Conservation (phyloP, 1,284 basidiomycete species). For the Irpex sp. region DNA sequence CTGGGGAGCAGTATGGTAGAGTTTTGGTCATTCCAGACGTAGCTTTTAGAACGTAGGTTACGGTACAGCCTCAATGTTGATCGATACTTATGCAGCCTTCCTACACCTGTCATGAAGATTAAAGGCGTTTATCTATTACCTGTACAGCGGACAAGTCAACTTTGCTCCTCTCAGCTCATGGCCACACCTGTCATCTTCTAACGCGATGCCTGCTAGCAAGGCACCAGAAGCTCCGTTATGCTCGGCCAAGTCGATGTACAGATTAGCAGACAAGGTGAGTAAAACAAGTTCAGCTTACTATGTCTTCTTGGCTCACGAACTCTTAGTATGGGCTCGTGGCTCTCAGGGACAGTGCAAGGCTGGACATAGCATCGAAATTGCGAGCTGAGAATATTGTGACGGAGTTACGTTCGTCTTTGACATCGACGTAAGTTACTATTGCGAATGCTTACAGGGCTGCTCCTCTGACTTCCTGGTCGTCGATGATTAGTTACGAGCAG, state of each 20-base stretch:
- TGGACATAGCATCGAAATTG: not conserved
- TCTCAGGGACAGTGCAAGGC: not conserved
- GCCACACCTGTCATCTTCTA: not conserved
- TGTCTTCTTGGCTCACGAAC: not conserved
- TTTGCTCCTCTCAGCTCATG: not conserved
- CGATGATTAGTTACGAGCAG: not conserved
- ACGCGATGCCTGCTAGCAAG: too few relatives aligned
- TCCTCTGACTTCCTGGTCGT: too few relatives aligned
- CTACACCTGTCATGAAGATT: not conserved
- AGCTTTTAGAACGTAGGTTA: not conserved
- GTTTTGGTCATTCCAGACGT: not conserved
- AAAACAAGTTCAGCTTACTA: not conserved
- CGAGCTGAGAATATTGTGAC: not conserved
- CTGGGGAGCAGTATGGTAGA: not conserved
- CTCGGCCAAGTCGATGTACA: not conserved
- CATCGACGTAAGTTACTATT: not conserved
- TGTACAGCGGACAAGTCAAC: not conserved
- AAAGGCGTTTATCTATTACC: not conserved
- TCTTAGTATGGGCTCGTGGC: not conserved
- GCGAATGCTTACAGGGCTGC: not conserved
- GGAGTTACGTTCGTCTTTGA: not conserved
- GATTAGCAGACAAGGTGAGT: not conserved
- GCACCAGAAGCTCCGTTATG: not conserved
- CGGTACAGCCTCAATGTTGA: not conserved
- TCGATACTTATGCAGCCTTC: not conserved